Conservation (phyloP, 2,329 filamentous ascomycete genomes). For the Rosellinia necatrix region DNA sequence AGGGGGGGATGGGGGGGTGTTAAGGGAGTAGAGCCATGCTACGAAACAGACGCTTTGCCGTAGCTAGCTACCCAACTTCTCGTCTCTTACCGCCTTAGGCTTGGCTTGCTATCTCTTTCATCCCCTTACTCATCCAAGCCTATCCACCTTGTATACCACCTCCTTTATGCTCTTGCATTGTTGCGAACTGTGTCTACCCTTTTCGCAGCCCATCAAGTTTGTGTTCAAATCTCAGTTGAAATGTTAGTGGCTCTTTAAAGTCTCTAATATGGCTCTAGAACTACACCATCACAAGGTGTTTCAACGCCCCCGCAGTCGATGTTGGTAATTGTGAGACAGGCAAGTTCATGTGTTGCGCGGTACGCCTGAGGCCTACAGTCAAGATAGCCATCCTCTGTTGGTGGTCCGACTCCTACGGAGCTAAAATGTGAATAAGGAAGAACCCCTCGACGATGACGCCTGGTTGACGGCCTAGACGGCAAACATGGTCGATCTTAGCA, state of each 20-base stretch:
- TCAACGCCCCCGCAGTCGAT: constrained; percentile 19
- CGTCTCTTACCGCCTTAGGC: too few relatives aligned
- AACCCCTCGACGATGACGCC: constrained; percentile 27
- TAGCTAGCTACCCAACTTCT: too few relatives aligned
- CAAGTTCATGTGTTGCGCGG: constrained; percentile 19
- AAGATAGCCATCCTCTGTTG: not conserved
- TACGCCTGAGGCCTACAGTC: constrained; percentile 11
- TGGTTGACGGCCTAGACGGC: constrained; percentile 26
- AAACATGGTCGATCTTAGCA: constrained; percentile 24
- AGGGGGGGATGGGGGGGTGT: too few relatives aligned
- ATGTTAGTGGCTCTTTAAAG: not conserved
- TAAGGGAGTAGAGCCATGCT: too few relatives aligned
- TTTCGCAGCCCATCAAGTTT: too few relatives aligned
- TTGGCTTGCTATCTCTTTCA: too few relatives aligned
- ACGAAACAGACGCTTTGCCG: too few relatives aligned
- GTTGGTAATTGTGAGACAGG: constrained; percentile 20
- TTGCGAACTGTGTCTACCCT: too few relatives aligned
- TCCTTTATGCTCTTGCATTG: too few relatives aligned
- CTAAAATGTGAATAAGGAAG: constrained; percentile 5
- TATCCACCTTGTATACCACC: too few relatives aligned
- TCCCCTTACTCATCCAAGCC: too few relatives aligned
- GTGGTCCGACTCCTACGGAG: not conserved
- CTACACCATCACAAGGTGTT: constrained; percentile 8
- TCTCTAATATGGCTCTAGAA: constrained; percentile 15
- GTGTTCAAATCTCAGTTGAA: too few relatives aligned